These are phyloP conservation scores for Trichoderma harzianum DNA, from an alignment of 2,329 filamentous ascomycete species.

Conservation along the genomic window DNA sequence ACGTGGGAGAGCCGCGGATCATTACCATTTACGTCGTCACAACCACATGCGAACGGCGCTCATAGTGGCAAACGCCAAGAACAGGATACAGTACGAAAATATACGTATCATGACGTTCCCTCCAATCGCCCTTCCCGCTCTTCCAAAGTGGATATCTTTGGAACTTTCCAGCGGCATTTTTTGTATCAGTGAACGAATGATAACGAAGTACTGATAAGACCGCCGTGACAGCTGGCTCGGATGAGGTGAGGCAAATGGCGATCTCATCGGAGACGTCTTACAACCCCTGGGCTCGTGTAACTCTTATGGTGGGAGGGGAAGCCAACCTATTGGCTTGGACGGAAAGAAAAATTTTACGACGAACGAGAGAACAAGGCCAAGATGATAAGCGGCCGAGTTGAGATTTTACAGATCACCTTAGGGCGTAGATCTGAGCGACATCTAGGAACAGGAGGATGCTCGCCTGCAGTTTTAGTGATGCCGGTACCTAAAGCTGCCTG, in stretches of 20 bases:
- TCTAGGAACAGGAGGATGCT: background rate
- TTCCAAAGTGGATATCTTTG: background rate
- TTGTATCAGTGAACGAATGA: background rate
- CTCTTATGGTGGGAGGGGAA: background rate
- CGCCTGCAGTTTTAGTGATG: background rate
- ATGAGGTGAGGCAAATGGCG: background rate
- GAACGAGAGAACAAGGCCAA: background rate
- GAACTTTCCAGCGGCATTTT: conserved; percentile 4
- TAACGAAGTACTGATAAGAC: background rate
- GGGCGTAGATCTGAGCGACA: background rate
- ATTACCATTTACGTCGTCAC: background rate
- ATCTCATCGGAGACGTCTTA: background rate
- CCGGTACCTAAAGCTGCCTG: background rate
- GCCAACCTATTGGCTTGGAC: background rate
- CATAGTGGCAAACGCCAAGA: conserved; percentile 9
- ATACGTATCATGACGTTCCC: background rate
- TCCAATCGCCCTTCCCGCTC: background rate
- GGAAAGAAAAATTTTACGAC: background rate
- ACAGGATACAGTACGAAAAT: background rate
- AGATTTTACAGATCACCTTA: conserved; percentile 3
- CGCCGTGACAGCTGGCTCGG: background rate
- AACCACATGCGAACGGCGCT: background rate
- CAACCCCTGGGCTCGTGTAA: background rate
- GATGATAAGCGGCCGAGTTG: background rate
- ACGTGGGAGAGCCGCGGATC: background rate